Conservation (phyloP, 345 rosid genomes). For the Brassica incana region DNA sequence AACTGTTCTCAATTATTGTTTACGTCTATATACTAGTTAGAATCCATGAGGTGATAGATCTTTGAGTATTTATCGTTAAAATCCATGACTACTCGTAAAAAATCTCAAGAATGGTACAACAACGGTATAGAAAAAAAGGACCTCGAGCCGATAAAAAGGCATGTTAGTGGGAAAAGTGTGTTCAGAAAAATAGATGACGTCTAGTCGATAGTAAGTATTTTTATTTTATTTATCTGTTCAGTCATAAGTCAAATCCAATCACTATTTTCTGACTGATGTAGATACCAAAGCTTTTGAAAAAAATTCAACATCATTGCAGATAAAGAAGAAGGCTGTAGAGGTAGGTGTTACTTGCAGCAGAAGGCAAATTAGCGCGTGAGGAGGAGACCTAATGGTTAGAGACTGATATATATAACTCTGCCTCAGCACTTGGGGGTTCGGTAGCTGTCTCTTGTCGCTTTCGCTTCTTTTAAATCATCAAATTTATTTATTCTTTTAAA, state of each 20-base stretch:
- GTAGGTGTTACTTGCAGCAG: neutral
- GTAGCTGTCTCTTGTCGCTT: slow-evolving; percentile 39
- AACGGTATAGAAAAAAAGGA: neutral
- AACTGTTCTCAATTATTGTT: neutral
- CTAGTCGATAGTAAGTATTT: neutral
- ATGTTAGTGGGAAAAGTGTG: neutral
- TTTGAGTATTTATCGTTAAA: neutral
- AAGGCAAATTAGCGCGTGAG: slow-evolving; percentile 1
- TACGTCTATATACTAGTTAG: neutral
- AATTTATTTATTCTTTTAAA: neutral
- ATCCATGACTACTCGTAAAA: neutral
- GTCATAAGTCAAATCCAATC: slow-evolving; percentile 22
- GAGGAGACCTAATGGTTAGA: neutral
- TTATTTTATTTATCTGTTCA: neutral
- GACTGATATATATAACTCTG: neutral
- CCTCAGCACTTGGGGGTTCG: neutral
- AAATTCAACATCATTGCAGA: neutral
- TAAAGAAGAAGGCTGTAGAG: neutral
- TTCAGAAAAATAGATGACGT: neutral
- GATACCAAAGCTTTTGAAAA: slow-evolving; percentile 15
- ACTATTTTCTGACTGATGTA: neutral
- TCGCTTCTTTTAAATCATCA: slow-evolving; percentile 4
- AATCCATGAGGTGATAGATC: neutral
- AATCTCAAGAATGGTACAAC: neutral
- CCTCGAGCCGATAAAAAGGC: slow-evolving; percentile 29